Percentiles rank a stretch among this genome's conserved stretches.
phyloP scores from a whole-genome alignment of 306 rosid species.

The Cicer arietinum region DNA sequence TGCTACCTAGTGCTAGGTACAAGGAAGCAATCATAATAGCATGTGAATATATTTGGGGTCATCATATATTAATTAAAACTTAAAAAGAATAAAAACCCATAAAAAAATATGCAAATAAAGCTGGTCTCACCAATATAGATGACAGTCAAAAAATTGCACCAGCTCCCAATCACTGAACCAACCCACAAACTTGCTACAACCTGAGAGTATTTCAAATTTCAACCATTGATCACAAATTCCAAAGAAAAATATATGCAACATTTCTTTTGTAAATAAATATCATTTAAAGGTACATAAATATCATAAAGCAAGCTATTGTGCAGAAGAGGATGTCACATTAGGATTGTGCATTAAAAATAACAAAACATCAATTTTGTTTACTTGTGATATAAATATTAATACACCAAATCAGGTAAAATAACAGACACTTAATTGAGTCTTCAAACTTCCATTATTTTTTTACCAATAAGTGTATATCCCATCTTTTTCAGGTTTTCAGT shows the following conservation, averaged over 20 bases:
- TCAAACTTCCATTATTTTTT: neutral
- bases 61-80: neutral
- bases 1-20: neutral
- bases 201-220: conserved; percentile 49
- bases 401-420: conserved; percentile 8
- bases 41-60: neutral
- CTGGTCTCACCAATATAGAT: conserved; percentile 68
- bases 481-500: neutral
- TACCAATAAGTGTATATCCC: neutral
- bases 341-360: conserved; percentile 14
- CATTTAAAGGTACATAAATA: conserved; percentile 32
- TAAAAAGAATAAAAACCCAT: neutral
- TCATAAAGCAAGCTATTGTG: conserved; percentile 15
- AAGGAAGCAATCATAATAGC: conserved; percentile 17
- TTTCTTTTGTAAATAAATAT: conserved; percentile 30
- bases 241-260: conserved; percentile 12
- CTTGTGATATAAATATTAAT: neutral
- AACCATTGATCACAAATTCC: conserved; percentile 40
- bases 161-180: conserved; percentile 83
- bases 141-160: conserved; percentile 87
- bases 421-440: neutral
- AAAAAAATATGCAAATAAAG: conserved; percentile 27
- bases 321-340: neutral
- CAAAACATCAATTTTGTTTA: neutral
- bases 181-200: conserved; percentile 69